phyloP scores from a whole-genome alignment of 2,329 filamentous ascomycete species.

The Epichloe coenophiala region DNA sequence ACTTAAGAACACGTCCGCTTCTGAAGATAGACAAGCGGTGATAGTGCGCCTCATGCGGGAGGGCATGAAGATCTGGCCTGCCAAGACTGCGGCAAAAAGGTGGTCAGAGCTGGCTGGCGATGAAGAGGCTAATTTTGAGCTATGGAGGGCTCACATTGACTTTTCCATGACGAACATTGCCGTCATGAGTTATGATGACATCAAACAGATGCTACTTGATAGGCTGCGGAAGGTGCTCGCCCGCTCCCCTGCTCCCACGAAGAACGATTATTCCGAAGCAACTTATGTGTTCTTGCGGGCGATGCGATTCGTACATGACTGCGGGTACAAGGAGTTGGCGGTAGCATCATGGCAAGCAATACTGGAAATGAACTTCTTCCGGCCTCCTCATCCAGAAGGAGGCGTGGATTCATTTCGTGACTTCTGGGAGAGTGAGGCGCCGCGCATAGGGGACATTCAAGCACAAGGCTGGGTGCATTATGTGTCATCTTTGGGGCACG shows the following conservation, averaged over 20 bases:
- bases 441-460: constrained; percentile 60
- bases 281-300: constrained; percentile 62
- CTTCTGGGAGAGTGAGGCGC: constrained; percentile 79
- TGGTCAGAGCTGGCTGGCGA: constrained; percentile 43
- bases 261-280: constrained; percentile 14
- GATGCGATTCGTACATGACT: constrained; percentile 61
- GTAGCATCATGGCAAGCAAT: constrained; percentile 72
- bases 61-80: constrained; percentile 61
- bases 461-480: constrained; percentile 59
- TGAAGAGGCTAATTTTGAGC: constrained; percentile 26
- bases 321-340: constrained; percentile 66
- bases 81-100: constrained; percentile 42
- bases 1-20: constrained; percentile 37
- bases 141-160: constrained; percentile 66
- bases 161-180: constrained; percentile 57
- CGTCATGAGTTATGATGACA: constrained; percentile 53
- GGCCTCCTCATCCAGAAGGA: constrained; percentile 14
- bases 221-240: constrained; percentile 25
- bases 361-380: constrained; percentile 57
- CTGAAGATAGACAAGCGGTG: constrained; percentile 42
- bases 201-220: constrained; percentile 44
- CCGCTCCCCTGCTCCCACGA: background rate
- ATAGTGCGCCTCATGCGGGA: constrained; percentile 59
- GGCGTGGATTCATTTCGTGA: constrained; percentile 39
- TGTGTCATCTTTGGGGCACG: constrained; percentile 19